Conservation (phyloP, 2,329 filamentous ascomycete genomes). For the Botryosphaeria dothidea region DNA sequence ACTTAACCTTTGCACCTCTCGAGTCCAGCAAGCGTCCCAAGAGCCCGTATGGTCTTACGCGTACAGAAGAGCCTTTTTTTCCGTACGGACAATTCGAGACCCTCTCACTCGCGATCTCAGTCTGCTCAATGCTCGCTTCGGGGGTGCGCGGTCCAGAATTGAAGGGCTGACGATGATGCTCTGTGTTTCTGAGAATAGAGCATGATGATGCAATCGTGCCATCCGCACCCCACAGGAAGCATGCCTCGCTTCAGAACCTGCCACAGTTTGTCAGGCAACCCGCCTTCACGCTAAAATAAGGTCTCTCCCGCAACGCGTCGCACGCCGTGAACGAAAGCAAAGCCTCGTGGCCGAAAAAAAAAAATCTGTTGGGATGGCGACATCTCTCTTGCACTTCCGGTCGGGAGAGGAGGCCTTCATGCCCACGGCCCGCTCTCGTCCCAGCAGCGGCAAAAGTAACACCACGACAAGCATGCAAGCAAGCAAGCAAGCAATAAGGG, state of each 20-base stretch:
- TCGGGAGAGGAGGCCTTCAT: not conserved
- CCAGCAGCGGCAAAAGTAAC: not conserved
- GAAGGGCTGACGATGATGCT: conserved; percentile 6
- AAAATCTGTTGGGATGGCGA: not conserved
- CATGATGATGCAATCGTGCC: conserved; percentile 5
- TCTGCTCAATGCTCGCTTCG: not conserved
- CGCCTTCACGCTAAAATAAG: not conserved
- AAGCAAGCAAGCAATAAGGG: not conserved
- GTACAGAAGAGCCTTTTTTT: not conserved
- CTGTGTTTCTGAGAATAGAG: conserved; percentile 4
- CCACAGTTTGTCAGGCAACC: conserved; percentile 9
- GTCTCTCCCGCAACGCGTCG: conserved; percentile 1
- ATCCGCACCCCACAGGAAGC: not conserved
- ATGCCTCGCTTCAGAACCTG: conserved; percentile 1
- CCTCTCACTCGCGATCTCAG: not conserved
- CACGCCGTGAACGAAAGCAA: not conserved
- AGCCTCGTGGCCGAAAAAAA: not conserved
- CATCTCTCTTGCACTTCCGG: not conserved
- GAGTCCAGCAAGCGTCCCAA: not conserved
- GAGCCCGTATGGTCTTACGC: conserved; percentile 3
- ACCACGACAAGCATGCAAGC: not conserved
- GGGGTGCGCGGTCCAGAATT: not conserved
- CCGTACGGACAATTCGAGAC: not conserved
- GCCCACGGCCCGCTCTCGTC: not conserved
- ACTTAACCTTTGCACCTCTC: conserved; percentile 5